phyloP scores from a whole-genome alignment of 371 early-diverging fungal genomes.

The Umbelopsis sp. region DNA sequence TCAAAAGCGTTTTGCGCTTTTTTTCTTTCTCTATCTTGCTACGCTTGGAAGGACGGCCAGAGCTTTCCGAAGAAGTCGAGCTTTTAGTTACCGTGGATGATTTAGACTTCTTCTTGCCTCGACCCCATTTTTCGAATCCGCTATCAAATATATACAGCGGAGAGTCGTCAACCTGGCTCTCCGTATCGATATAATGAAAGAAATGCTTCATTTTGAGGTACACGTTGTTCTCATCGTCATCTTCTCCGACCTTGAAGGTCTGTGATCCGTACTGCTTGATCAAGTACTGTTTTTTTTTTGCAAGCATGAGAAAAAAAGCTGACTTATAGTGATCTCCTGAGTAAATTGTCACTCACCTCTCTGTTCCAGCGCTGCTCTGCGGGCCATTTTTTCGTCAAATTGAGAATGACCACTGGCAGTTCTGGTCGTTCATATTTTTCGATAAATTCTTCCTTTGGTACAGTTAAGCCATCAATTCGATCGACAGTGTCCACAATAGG shows the following conservation, averaged over 20 bases:
- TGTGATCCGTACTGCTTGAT: constrained; percentile 58
- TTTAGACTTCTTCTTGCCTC: constrained; percentile 34
- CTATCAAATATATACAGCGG: constrained; percentile 87
- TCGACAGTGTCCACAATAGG: constrained; percentile 46
- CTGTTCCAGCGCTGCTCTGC: constrained; percentile 65
- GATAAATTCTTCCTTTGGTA: constrained; percentile 63
- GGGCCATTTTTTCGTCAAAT: constrained; percentile 64
- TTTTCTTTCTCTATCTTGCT: neutral
- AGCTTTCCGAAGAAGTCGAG: constrained; percentile 28
- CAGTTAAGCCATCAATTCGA: constrained; percentile 52
- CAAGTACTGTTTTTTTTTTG: constrained; percentile 40
- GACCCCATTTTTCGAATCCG: constrained; percentile 53
- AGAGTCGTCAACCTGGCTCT: constrained; percentile 70
- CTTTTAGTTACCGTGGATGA: constrained; percentile 19
- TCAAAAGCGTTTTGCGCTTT: constrained; percentile 43
- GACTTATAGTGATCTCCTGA: too few relatives aligned
- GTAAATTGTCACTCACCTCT: constrained; percentile 41
- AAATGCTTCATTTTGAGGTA: constrained; percentile 77
- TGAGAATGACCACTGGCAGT: constrained; percentile 68
- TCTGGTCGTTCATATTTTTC: constrained; percentile 57
- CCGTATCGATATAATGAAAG: constrained; percentile 58
- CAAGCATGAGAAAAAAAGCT: neutral
- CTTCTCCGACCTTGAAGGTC: constrained; percentile 81
- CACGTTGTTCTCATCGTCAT: constrained; percentile 76
- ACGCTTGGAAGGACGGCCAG: neutral